A percentile compares a stretch with the other conserved stretches of the same genome.
Evolutionary conservation across 805 yeast species (phyloP).

Genomic region (Starmerella apicola): DNA sequence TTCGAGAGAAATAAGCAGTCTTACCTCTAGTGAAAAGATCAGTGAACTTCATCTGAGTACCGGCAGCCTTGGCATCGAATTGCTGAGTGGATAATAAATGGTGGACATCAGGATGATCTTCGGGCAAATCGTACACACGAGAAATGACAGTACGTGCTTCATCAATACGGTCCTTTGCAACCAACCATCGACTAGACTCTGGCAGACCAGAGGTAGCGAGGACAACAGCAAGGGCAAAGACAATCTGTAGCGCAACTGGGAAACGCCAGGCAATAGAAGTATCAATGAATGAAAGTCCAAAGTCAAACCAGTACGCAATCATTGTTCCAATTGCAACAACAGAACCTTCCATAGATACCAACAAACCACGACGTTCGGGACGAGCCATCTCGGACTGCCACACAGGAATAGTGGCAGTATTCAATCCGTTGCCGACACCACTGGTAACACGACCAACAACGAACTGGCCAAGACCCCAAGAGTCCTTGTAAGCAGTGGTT

Average conservation of each 20-base stretch:
- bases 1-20: conserved; percentile 20
- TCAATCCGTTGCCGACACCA: conserved; percentile 66
- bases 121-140: conserved; percentile 28
- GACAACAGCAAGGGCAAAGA: conserved; percentile 49
- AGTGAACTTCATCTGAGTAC: conserved; percentile 17
- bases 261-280: conserved; percentile 52
- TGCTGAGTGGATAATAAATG: conserved; percentile 13
- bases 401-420: conserved; percentile 70
- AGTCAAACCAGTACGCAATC: conserved; percentile 67
- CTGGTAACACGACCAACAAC: conserved; percentile 60
- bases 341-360: conserved; percentile 60
- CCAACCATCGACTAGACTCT: conserved; percentile 77
- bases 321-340: conserved; percentile 62
- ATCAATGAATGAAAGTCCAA: conserved; percentile 51
- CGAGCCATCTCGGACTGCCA: conserved; percentile 69
- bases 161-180: conserved; percentile 48
- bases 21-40: conserved; percentile 22
- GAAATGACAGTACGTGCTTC: conserved; percentile 37
- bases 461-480: conserved; percentile 48
- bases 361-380: conserved; percentile 52
- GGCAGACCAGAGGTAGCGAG: conserved; percentile 47
- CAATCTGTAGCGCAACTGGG: conserved; percentile 61
- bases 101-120: conserved; percentile 16
- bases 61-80: conserved; percentile 22
- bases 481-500: conserved; percentile 35